Percentiles rank a stretch among this genome's conserved stretches.
Evolutionary conservation across 352 stramenopile species (phyloP).

Genomic region (Peronospora tabacina): DNA sequence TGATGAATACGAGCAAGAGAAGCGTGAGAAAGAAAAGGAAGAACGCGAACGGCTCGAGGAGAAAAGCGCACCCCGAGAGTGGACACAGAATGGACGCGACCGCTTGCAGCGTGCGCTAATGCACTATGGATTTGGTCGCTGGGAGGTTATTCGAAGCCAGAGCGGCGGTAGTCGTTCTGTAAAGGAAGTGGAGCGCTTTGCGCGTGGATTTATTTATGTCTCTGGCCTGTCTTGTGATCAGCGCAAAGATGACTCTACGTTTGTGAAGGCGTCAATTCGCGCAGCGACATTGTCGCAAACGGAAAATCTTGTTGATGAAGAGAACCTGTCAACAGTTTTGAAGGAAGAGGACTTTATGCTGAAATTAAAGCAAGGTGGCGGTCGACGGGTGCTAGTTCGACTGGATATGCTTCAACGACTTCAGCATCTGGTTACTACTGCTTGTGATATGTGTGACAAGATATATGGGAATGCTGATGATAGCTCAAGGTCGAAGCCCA

Average conservation of each 20-base stretch:
- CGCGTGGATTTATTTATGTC: constrained; percentile 81
- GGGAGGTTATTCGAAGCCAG: constrained; percentile 85
- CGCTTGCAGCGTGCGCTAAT: constrained; percentile 79
- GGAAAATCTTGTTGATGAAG: constrained; percentile 67
- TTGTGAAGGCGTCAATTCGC: constrained; percentile 75
- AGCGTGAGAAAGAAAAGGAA: constrained; percentile 47
- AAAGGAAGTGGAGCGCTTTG: constrained; percentile 79
- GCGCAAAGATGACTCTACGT: constrained; percentile 74
- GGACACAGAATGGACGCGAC: constrained; percentile 81
- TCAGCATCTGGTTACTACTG: constrained; percentile 44
- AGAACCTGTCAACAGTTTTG: constrained; percentile 60
- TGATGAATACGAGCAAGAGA: constrained; percentile 41
- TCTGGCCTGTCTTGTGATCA: constrained; percentile 66
- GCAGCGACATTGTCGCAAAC: constrained; percentile 53
- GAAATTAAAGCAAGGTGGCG: constrained; percentile 80
- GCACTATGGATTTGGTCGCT: constrained; percentile 82
- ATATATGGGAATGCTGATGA: constrained; percentile 31
- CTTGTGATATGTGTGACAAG: constrained; percentile 55
- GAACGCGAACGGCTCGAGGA: constrained; percentile 50
- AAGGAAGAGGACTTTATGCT: constrained; percentile 86
- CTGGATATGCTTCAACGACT: constrained; percentile 82
- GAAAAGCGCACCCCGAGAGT: constrained; percentile 66
- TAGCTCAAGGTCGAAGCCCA: constrained; percentile 14
- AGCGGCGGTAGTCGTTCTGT: constrained; percentile 80
- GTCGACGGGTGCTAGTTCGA: constrained; percentile 73